Conservation (phyloP, 495 filamentous ascomycete genomes). For the Glonium stellatum region DNA sequence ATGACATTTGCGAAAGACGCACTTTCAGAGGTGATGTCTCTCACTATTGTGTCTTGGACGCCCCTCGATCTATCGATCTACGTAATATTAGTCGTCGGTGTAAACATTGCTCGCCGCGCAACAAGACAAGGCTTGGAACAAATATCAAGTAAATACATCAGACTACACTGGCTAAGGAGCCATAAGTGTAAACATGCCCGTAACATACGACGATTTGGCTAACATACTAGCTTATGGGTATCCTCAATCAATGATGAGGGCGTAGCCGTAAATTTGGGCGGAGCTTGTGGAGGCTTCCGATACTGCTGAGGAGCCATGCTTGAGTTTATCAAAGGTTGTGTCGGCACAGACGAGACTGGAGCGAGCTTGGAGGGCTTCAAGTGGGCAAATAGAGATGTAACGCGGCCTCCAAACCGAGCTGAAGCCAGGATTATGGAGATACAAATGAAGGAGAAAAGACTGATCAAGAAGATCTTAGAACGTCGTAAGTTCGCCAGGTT, state of each 20-base stretch:
- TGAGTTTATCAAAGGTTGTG: constrained; percentile 50
- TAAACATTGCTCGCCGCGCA: not conserved
- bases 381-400: constrained; percentile 55
- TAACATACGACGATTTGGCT: not conserved
- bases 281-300: constrained; percentile 71
- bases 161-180: not conserved
- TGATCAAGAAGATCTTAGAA: constrained; percentile 41
- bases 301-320: constrained; percentile 62
- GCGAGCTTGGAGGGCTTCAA: constrained; percentile 30
- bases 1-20: constrained; percentile 41
- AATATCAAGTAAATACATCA: not conserved
- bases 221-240: constrained; percentile 54
- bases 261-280: constrained; percentile 80
- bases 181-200: not conserved
- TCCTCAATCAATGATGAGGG: constrained; percentile 67
- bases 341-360: constrained; percentile 21
- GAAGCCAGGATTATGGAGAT: constrained; percentile 72
- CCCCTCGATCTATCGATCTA: constrained; percentile 57
- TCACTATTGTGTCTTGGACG: constrained; percentile 68
- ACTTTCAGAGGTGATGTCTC: constrained; percentile 54
- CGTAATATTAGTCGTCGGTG: constrained; percentile 11
- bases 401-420: constrained; percentile 54
- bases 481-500: constrained; percentile 37
- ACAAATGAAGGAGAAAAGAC: constrained; percentile 55
- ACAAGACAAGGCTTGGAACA: not conserved